phyloP scores from a whole-genome alignment of 495 filamentous ascomycete species.

The Venustampulla echinocandica region DNA sequence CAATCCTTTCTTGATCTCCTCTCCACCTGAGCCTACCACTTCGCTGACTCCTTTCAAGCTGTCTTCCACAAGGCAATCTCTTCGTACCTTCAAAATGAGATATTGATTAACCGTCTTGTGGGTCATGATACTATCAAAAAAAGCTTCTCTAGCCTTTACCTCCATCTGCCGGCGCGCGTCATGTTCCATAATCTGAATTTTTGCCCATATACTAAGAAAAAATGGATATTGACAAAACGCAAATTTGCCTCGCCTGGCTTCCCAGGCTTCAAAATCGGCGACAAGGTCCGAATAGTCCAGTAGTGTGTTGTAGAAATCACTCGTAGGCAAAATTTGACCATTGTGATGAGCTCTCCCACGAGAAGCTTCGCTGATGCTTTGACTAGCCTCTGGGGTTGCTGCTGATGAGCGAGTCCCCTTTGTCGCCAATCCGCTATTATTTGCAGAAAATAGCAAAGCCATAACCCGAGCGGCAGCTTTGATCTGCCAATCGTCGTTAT shows the following conservation, averaged over 20 bases:
- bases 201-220: slow-evolving; percentile 86
- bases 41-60: slow-evolving; percentile 82
- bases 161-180: slow-evolving; percentile 91
- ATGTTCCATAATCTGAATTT: slow-evolving; percentile 86
- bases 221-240: slow-evolving; percentile 94
- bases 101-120: slow-evolving; percentile 70
- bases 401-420: slow-evolving; percentile 4
- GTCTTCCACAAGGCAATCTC: slow-evolving; percentile 88
- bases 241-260: slow-evolving; percentile 64
- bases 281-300: slow-evolving; percentile 82
- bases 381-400: neutral
- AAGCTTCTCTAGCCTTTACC: slow-evolving; percentile 79
- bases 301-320: slow-evolving; percentile 79
- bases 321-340: slow-evolving; percentile 64
- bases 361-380: slow-evolving; percentile 26
- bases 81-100: slow-evolving; percentile 66
- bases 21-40: slow-evolving; percentile 69
- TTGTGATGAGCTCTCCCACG: slow-evolving; percentile 36
- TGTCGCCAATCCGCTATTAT: slow-evolving; percentile 44
- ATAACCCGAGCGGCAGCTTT: slow-evolving; percentile 74
- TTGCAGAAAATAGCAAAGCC: slow-evolving; percentile 76
- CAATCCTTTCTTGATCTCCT: slow-evolving; percentile 89
- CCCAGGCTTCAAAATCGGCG: slow-evolving; percentile 85
- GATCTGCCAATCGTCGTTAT: slow-evolving; percentile 88
- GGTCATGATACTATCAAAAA: slow-evolving; percentile 78